Conservation (phyloP, 495 filamentous ascomycete species). For the Sphaerosporella brunnea region DNA sequence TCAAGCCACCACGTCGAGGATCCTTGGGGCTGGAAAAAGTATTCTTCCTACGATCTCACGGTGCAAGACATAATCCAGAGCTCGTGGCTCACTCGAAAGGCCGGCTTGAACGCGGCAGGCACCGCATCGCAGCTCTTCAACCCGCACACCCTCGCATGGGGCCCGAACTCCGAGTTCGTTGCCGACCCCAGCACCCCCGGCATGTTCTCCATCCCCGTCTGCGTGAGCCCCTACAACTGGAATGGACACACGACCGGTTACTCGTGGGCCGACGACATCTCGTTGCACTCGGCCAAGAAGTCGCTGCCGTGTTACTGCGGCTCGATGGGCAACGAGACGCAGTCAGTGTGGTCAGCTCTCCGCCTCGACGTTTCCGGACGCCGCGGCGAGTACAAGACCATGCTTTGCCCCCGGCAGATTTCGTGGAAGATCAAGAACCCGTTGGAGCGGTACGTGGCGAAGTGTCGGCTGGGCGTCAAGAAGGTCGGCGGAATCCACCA, state of each 20-base stretch:
- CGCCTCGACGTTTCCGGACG: slow-evolving; percentile 10
- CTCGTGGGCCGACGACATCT: slow-evolving; percentile 7
- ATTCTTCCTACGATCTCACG: slow-evolving; percentile 14
- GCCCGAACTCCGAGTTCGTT: slow-evolving; percentile 12
- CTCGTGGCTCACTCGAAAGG: slow-evolving; percentile 5
- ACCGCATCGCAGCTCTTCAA: background rate
- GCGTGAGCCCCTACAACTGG: slow-evolving; percentile 20
- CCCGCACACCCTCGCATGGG: slow-evolving; percentile 9
- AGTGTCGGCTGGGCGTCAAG: slow-evolving; percentile 14
- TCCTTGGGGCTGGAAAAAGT: slow-evolving; percentile 14
- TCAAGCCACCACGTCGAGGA: slow-evolving; percentile 19
- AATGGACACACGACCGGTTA: slow-evolving; percentile 17
- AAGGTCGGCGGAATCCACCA: slow-evolving; percentile 3
- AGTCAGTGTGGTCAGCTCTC: slow-evolving; percentile 13
- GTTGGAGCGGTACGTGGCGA: slow-evolving; percentile 19
- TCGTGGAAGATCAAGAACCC: slow-evolving; percentile 12
- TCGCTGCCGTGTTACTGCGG: slow-evolving; percentile 21
- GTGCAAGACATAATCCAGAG: slow-evolving; percentile 15
- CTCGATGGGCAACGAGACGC: slow-evolving; percentile 16
- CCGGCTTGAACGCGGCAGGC: background rate
- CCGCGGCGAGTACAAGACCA: slow-evolving; percentile 12
- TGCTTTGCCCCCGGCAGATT: slow-evolving; percentile 20
- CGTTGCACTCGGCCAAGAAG: slow-evolving; percentile 11
- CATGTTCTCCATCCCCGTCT: slow-evolving; percentile 22
- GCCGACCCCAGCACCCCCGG: slow-evolving; percentile 14